Conservation (phyloP, 768 basidiomycete species). For the Coprinopsis sp. region DNA sequence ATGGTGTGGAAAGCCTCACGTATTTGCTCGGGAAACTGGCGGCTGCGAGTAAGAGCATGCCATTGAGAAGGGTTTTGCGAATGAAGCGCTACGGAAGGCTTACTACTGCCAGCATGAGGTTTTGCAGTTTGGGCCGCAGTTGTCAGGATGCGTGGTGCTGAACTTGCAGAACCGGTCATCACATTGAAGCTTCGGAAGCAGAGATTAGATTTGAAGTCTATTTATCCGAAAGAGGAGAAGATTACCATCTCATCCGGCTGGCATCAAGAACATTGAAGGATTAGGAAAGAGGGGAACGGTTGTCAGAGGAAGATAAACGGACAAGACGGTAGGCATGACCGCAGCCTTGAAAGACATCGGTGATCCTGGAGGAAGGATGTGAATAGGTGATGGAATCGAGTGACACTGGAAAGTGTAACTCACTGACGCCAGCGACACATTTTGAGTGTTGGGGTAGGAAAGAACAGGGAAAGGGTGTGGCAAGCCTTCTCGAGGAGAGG, state of each 20-base stretch:
- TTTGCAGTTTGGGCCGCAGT: conserved; percentile 57
- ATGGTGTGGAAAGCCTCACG: conserved; percentile 39
- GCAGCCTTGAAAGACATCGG: conserved; percentile 56
- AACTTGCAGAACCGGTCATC: conserved; percentile 66
- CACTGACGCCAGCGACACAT: conserved; percentile 76
- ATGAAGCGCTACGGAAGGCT: conserved; percentile 23
- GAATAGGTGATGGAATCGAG: conserved; percentile 10
- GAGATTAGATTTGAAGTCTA: conserved; percentile 5
- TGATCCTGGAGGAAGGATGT: conserved; percentile 44
- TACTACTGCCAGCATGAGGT: conserved; percentile 77
- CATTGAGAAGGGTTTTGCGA: conserved; percentile 2
- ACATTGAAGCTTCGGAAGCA: conserved; percentile 52
- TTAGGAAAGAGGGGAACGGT: neutral
- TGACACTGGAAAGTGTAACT: conserved; percentile 18
- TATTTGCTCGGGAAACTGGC: conserved; percentile 62
- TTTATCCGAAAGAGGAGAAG: conserved; percentile 8
- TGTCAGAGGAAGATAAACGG: conserved; percentile 13
- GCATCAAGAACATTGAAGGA: conserved; percentile 4
- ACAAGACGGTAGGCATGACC: conserved; percentile 53
- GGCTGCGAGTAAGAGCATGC: conserved; percentile 10
- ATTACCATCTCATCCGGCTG: conserved; percentile 61
- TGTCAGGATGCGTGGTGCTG: conserved; percentile 55
- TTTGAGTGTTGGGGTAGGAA: conserved; percentile 16
- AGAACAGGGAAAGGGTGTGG: conserved; percentile 15
- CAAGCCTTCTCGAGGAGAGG: no score